Conservation (phyloP, 441 rosid species). For the Theobroma grandiflorum region DNA sequence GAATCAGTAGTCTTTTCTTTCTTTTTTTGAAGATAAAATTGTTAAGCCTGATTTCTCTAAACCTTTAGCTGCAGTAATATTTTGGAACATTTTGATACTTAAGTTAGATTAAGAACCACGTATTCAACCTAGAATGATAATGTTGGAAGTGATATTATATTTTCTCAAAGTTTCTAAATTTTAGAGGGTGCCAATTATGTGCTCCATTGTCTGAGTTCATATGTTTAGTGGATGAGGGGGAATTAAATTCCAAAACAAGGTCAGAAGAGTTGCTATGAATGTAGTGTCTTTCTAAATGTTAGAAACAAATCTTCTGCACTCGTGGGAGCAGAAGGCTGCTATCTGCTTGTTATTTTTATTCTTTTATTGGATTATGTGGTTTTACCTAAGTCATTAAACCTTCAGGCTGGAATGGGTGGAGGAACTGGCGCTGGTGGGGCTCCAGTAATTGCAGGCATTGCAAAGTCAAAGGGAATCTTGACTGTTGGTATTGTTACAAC, state of each 20-base stretch:
- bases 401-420: slow-evolving; percentile 99
- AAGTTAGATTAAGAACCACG: not conserved
- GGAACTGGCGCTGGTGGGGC: slow-evolving; percentile 99
- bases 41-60: not conserved
- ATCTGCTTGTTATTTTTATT: not conserved
- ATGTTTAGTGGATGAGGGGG: not conserved
- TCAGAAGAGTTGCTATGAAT: not conserved
- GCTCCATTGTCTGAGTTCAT: not conserved
- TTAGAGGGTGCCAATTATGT: not conserved
- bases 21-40: not conserved
- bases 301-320: not conserved
- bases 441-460: slow-evolving; percentile 89
- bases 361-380: slow-evolving; percentile 17
- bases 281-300: not conserved
- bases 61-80: not conserved
- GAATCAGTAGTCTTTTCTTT: not conserved
- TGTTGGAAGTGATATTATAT: not conserved
- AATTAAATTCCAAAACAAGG: not conserved
- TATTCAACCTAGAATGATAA: not conserved
- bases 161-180: not conserved
- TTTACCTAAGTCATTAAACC: slow-evolving; percentile 22
- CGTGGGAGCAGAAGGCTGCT: not conserved
- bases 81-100: not conserved
- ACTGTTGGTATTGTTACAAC: slow-evolving; percentile 95
- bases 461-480: slow-evolving; percentile 92